Evolutionary conservation across 306 rosid species (phyloP).

Genomic region (Quercus variabilis): DNA sequence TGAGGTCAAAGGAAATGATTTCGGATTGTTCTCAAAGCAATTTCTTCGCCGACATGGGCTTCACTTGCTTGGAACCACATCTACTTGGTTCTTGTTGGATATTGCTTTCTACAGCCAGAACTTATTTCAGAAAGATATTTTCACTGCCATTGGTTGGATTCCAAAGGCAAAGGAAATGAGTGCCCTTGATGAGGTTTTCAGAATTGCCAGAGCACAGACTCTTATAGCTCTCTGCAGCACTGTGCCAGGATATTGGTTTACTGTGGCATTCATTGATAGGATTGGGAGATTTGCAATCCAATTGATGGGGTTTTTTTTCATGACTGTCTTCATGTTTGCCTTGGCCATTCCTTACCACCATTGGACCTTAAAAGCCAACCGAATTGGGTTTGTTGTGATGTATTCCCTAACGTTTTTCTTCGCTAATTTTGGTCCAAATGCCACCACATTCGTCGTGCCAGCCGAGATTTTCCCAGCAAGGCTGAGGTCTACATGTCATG

Average conservation of each 20-base stretch:
- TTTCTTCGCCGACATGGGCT: slow-evolving; percentile 69
- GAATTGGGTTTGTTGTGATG: slow-evolving; percentile 69
- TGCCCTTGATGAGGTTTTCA: slow-evolving; percentile 74
- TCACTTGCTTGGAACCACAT: slow-evolving; percentile 68
- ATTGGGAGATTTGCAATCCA: slow-evolving; percentile 73
- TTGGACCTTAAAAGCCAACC: slow-evolving; percentile 61
- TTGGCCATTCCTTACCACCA: slow-evolving; percentile 82
- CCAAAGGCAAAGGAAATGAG: slow-evolving; percentile 64
- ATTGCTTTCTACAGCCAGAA: slow-evolving; percentile 90
- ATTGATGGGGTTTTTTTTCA: slow-evolving; percentile 76
- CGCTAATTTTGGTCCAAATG: slow-evolving; percentile 85
- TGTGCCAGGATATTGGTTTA: slow-evolving; percentile 91
- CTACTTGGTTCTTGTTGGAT: slow-evolving; percentile 84
- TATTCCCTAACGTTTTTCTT: slow-evolving; percentile 93
- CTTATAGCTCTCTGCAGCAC: slow-evolving; percentile 86
- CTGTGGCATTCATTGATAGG: slow-evolving; percentile 66
- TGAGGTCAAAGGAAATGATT: slow-evolving; percentile 35
- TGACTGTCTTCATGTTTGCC: slow-evolving; percentile 90
- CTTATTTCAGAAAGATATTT: slow-evolving; percentile 86
- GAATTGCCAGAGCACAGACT: slow-evolving; percentile 77
- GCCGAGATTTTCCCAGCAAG: slow-evolving; percentile 90
- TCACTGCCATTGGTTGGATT: slow-evolving; percentile 84
- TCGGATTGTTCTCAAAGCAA: slow-evolving; percentile 54
- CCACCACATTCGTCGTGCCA: slow-evolving; percentile 81
- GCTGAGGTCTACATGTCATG: slow-evolving; percentile 83